Evolutionary conservation across 768 basidiomycete genomes (phyloP).

Genomic region (Termitomyces sp.): DNA sequence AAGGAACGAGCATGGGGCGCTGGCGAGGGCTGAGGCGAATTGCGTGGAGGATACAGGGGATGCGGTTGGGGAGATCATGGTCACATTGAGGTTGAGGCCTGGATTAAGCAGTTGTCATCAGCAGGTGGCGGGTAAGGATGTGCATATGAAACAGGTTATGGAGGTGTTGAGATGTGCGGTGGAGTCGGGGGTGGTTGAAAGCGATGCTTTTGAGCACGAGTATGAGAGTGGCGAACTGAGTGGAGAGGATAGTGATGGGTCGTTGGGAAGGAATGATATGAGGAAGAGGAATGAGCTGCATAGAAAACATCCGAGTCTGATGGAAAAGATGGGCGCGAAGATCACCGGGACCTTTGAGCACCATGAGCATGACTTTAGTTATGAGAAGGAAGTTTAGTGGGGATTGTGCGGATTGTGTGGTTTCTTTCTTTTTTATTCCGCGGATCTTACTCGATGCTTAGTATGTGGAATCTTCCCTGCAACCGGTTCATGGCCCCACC

Average conservation of each 20-base stretch:
- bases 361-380: constrained; percentile 24
- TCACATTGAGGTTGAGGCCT: constrained; percentile 33
- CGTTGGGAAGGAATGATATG: neutral
- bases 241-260: constrained; percentile 16
- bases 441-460: neutral
- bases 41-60: constrained; percentile 19
- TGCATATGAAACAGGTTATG: constrained; percentile 34
- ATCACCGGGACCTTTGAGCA: constrained; percentile 33
- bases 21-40: constrained; percentile 23
- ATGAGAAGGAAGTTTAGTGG: constrained; percentile 34
- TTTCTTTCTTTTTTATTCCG: too few species aligned
- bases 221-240: constrained; percentile 5
- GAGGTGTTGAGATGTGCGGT: constrained; percentile 37
- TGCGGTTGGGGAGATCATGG: constrained; percentile 24
- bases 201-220: constrained; percentile 9
- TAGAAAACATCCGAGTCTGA: constrained; percentile 53
- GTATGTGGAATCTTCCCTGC: too few species aligned
- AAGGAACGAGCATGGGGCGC: constrained; percentile 15
- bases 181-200: constrained; percentile 22
- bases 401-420: neutral
- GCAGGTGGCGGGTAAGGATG: constrained; percentile 26
- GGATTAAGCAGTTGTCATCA: constrained; percentile 40
- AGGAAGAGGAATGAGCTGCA: constrained; percentile 37
- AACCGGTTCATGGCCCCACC: neutral
- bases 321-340: constrained; percentile 35